phyloP scores from a whole-genome alignment of 2,329 filamentous ascomycete species.

The Diaporthe humulicola region DNA sequence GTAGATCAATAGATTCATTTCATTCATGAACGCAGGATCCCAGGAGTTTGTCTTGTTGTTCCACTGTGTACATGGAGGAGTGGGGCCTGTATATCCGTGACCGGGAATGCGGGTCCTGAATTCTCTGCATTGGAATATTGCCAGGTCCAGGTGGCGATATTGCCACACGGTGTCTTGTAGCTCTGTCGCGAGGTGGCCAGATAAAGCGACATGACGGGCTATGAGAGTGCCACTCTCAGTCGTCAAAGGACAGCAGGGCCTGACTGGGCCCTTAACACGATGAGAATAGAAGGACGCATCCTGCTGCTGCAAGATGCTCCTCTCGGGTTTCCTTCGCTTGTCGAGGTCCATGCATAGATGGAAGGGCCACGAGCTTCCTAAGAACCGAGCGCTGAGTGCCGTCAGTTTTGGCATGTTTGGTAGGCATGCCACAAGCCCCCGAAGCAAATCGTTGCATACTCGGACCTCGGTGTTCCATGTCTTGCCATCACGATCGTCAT shows the following conservation, averaged over 20 bases:
- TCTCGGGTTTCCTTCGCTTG: neutral
- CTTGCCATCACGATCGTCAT: neutral
- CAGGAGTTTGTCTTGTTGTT: neutral
- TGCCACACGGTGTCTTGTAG: neutral
- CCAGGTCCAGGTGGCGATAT: neutral
- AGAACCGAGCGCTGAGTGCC: neutral
- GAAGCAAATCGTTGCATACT: neutral
- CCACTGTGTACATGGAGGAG: neutral
- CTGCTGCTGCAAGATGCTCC: neutral
- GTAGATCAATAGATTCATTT: neutral
- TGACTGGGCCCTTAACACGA: neutral
- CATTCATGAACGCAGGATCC: neutral
- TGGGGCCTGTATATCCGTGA: rapidly evolving
- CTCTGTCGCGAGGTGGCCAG: neutral
- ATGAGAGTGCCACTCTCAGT: neutral
- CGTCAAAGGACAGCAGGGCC: neutral
- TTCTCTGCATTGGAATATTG: neutral
- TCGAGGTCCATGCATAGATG: neutral
- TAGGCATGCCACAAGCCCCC: neutral
- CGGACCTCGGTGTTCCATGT: neutral
- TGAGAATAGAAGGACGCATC: no score
- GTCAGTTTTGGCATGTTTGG: neutral
- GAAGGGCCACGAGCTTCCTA: rapidly evolving
- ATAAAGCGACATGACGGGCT: neutral
- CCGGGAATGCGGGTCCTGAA: no score